Conservation (phyloP, 768 basidiomycete genomes). For the Boletellus ananas region DNA sequence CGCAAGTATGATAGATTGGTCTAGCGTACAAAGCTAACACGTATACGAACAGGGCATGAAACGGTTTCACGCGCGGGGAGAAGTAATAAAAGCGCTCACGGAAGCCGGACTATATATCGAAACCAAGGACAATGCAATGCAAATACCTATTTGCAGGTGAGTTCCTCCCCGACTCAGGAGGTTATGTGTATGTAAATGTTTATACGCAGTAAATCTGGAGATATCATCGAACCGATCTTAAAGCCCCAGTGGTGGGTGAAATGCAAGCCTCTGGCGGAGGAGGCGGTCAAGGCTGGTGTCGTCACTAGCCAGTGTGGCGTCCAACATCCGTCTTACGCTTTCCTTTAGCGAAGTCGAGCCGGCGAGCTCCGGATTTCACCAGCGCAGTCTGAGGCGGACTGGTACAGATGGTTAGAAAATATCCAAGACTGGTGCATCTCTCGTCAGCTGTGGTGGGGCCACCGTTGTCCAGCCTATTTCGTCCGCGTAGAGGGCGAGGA, state of each 20-base stretch:
- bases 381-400: slow-evolving; percentile 85
- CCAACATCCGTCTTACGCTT: neutral
- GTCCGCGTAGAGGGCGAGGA: slow-evolving; percentile 76
- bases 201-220: slow-evolving; percentile 79
- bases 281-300: slow-evolving; percentile 67
- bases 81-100: slow-evolving; percentile 79
- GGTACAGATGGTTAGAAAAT: slow-evolving; percentile 93
- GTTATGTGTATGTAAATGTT: slow-evolving; percentile 2
- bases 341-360: slow-evolving; percentile 70
- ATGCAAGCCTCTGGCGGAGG: slow-evolving; percentile 86
- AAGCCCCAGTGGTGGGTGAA: slow-evolving; percentile 99
- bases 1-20: slow-evolving; percentile 32
- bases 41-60: slow-evolving; percentile 74
- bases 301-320: neutral
- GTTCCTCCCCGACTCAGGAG: slow-evolving; percentile 2
- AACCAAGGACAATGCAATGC: slow-evolving; percentile 96
- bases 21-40: neutral
- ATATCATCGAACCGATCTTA: slow-evolving; percentile 89
- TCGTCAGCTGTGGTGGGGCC: slow-evolving; percentile 99
- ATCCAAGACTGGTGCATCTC: slow-evolving; percentile 99
- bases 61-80: slow-evolving; percentile 88
- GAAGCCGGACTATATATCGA: slow-evolving; percentile 84
- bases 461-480: slow-evolving; percentile 92
- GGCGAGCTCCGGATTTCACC: slow-evolving; percentile 85
- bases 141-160: slow-evolving; percentile 87